Evolutionary conservation across 2,329 filamentous ascomycete genomes (phyloP).

Genomic region (Stemphylium lycopersici): DNA sequence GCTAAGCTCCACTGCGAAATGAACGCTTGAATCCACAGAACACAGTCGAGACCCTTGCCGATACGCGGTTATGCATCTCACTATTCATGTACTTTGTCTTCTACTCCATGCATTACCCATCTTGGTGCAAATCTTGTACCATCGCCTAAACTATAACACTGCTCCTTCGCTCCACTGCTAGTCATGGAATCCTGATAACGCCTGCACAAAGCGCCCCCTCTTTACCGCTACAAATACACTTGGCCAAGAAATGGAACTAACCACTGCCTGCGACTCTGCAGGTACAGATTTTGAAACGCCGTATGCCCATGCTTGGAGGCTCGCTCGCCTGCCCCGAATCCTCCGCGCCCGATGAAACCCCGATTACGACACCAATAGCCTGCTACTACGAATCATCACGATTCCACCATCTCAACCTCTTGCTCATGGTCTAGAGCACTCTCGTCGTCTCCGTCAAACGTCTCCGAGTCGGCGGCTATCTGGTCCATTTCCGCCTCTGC

Average conservation of each 20-base stretch:
- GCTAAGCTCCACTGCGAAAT: constrained; percentile 11
- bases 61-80: constrained; percentile 9
- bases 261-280: constrained; percentile 1
- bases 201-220: too few relatives aligned
- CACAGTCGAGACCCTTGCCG: constrained; percentile 15
- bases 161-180: too few relatives aligned
- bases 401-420: constrained; percentile 44
- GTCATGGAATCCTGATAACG: too few relatives aligned
- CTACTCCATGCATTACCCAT: too few relatives aligned
- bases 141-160: too few relatives aligned
- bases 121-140: too few relatives aligned
- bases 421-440: constrained; percentile 21
- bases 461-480: constrained; percentile 17
- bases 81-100: constrained; percentile 1
- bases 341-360: constrained; percentile 20
- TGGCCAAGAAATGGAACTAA: neutral
- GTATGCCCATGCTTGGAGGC: constrained; percentile 26
- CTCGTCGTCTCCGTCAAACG: constrained; percentile 35
- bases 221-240: too few relatives aligned
- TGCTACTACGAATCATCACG: constrained; percentile 15
- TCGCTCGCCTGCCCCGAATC: constrained; percentile 4
- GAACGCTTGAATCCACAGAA: constrained; percentile 12
- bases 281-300: constrained; percentile 32
- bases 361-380: constrained; percentile 9
- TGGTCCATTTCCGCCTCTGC: constrained; percentile 3